Base-by-base conservation (phyloP, 768 basidiomycete species). In the Tephrocybe sp. region DNA sequence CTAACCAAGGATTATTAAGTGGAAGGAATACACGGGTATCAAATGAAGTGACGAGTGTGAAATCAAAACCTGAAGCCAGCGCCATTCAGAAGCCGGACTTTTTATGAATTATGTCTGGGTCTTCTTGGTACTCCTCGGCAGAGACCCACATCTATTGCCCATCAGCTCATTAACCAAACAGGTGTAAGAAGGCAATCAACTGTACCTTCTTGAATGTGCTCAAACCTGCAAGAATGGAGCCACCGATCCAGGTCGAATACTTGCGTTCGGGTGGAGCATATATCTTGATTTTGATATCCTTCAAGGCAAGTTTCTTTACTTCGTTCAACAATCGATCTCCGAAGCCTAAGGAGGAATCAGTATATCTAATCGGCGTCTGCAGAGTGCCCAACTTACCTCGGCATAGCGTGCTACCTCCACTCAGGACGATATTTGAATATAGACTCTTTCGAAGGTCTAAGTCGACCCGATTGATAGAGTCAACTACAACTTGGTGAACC, bases 221-320 rank as follows among this genome's bases (percentile, higher is more conserved):
- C 55, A 99, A 68, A 33, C 95, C 95, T 44, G 96, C 96, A 46
- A 99, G 72, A 65, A 99, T 99, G 50, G 92, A 95, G 4, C 97
- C 97, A 47, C 97, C 96, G 62, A 94, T 94, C 92, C 92, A 95
- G 40, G 92, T 93, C 28, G 91, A 93, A 71, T 96, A 96, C 70
- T 98, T 99, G 59, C 97, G 86, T 71, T 99, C 97, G n/a, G 97
- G 97, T 17, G 97, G 97, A 23, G 97, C 97, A 61, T 92, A 96
- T 62, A 99, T 99, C 76, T 96, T 97, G 71, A 99, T 93, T 77
- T 98, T 99, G 63, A 96, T 83, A 60, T 98, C 96, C 67, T 94
- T 93, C 58, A 98, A 69, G 23, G 95, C 93, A 41, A 97, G 74
- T 73, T 92, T 95, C 78, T 98, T 98, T 45, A 97, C 91, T 70